A percentile compares a stretch with the other conserved stretches of the same genome.
Evolutionary conservation across 208 protist species (phyloP).

Genomic region (Wallacemonas sp.): DNA sequence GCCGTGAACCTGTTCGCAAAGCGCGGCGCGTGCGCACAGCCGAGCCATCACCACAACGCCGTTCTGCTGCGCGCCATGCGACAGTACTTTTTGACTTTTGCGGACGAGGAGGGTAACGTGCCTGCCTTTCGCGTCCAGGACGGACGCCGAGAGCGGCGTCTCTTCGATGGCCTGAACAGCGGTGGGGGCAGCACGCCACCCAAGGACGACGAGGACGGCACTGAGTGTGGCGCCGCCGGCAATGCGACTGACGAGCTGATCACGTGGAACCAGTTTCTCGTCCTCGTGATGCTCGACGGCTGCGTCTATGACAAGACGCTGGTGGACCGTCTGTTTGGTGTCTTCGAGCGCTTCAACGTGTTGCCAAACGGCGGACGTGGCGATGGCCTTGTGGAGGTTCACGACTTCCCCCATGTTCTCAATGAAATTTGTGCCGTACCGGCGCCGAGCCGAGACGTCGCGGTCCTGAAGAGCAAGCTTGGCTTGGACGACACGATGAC

Average conservation of each 20-base stretch:
- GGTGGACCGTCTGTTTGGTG: slow-evolving; percentile 28
- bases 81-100: slow-evolving; percentile 40
- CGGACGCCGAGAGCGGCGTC: slow-evolving; percentile 1
- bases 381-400: slow-evolving; percentile 46
- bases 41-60: slow-evolving; percentile 47
- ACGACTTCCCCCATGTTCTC: slow-evolving; percentile 44
- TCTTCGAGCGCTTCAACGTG: slow-evolving; percentile 75
- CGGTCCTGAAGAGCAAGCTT: slow-evolving; percentile 24
- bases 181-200: not conserved
- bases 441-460: slow-evolving; percentile 24
- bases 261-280: slow-evolving; percentile 57
- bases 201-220: not conserved
- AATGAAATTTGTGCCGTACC: slow-evolving; percentile 31
- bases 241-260: slow-evolving; percentile 20
- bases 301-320: slow-evolving; percentile 38
- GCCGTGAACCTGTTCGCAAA: slow-evolving; percentile 33
- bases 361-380: slow-evolving; percentile 18
- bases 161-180: not conserved
- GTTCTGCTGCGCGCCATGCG: slow-evolving; percentile 71
- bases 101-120: slow-evolving; percentile 25
- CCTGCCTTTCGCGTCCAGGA: slow-evolving; percentile 10
- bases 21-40: slow-evolving; percentile 13
- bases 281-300: slow-evolving; percentile 55
- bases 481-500: slow-evolving; percentile 53
- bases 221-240: too few species aligned